Evolutionary conservation across 306 rosid species (phyloP).

Genomic region (Rubus parviflorus): DNA sequence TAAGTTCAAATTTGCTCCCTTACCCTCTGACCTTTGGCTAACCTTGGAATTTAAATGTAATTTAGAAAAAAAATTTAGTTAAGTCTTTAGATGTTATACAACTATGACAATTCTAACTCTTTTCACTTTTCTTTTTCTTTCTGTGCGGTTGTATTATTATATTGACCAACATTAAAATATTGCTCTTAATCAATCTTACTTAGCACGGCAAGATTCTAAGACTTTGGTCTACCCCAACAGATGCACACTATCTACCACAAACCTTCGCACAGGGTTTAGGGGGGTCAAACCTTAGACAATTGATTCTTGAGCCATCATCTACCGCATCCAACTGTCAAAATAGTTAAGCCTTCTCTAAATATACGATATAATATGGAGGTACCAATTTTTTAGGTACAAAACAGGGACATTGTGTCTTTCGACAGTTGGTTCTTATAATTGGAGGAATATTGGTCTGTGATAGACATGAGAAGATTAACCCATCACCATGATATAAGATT

Average conservation of each 20-base stretch:
- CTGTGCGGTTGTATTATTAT: not conserved
- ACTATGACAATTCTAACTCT: not conserved
- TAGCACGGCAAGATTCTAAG: conserved; percentile 9
- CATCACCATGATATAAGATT: not conserved
- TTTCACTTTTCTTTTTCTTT: conserved; percentile 18
- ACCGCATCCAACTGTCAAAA: not conserved
- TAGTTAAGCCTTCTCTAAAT: not conserved
- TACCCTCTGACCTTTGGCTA: conserved; percentile 10
- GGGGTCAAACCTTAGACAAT: not conserved
- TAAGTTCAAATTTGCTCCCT: conserved; percentile 16
- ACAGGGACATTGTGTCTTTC: not conserved
- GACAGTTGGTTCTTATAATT: not conserved
- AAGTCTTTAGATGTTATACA: conserved; percentile 19
- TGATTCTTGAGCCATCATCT: conserved; percentile 3
- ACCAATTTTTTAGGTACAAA: not conserved
- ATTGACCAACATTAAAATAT: not conserved
- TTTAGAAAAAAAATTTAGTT: conserved; percentile 5
- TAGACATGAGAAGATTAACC: not conserved
- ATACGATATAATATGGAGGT: not conserved
- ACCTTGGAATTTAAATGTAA: conserved; percentile 10
- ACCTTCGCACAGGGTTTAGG: not conserved
- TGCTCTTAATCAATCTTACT: not conserved
- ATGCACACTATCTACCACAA: not conserved
- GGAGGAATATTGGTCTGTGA: not conserved
- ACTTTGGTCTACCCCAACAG: not conserved